Base-by-base conservation (phyloP, 176 grass and related monocot species). In the Rhynchospora breviuscula region DNA sequence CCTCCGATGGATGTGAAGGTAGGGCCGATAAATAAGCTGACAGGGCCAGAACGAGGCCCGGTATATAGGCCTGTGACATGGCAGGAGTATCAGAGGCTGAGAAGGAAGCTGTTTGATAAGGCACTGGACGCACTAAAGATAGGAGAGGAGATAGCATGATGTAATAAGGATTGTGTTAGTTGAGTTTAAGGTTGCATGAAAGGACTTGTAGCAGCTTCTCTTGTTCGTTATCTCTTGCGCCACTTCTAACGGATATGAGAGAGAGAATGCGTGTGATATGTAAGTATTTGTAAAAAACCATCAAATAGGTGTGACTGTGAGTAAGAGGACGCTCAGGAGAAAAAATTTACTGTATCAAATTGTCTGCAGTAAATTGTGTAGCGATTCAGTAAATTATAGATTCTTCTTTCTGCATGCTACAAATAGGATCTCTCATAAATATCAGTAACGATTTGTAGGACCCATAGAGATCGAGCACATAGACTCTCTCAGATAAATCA, bases 31-130 rank as follows among this genome's bases (percentile, higher is more conserved):
- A 66, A 15, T 56, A 92, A 92, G 78, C 72, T 85, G n/a, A 59
- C 85, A 33, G 72, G 67, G 7, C 74, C 82, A 0, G 86, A 84
- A 12, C 15, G 72, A 12, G 29, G 65, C 7, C 88, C 97, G 14
- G 76, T 86, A 3, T 99, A 93, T 79, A 93, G 91, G n/a, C 75
- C 89, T 14, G 89, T 99, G 60, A 99, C 93, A 8, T 99, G 97
- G 97, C 78, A 87, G 9, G 97, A 99, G 88, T 99, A 99, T 86
- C 87, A 93, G 85, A 81, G 15, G 44, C 70, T 99, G 11, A 89
- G 91, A 61, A 84, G 83, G 78, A 94, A 96, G 72, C 89, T 94
- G 12, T 99, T 99, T 83, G 74, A 90, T 79, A 92, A 86, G 64
- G 86, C 88, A 51, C 76, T 67, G 0, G 83, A 84, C 62, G 87